Percentiles rank a stretch among this genome's conserved stretches.
Evolutionary conservation across 768 basidiomycete genomes (phyloP).

Genomic region (Naematelia encephala): DNA sequence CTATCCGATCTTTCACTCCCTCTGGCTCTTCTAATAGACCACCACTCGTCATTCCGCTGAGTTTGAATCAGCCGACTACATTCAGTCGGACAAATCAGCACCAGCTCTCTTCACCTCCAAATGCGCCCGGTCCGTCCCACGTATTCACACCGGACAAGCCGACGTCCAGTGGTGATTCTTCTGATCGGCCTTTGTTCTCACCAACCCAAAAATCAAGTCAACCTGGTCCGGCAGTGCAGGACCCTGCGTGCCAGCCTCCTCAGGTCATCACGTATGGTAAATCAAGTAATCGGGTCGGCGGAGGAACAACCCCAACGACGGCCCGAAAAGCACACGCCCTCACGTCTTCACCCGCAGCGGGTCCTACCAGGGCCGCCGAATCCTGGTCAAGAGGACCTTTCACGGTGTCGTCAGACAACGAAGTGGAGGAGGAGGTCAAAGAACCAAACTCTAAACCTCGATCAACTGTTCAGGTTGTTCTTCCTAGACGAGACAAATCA

Average conservation of each 20-base stretch:
- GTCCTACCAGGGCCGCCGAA: background rate
- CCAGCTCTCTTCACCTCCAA: slow-evolving; percentile 13
- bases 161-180: slow-evolving; percentile 17
- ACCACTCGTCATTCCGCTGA: background rate
- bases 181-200: slow-evolving; percentile 34
- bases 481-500: background rate
- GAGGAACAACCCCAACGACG: background rate
- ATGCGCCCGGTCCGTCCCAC: background rate
- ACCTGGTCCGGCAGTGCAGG: no score
- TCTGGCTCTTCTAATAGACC: slow-evolving; percentile 7
- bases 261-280: background rate
- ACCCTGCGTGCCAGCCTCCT: no score
- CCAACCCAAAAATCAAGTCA: slow-evolving; percentile 28
- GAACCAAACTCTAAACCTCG: background rate
- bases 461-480: background rate
- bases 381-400: background rate
- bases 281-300: background rate
- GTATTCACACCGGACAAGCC: no score
- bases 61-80: background rate
- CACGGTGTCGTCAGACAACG: background rate
- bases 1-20: slow-evolving; percentile 29
- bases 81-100: background rate
- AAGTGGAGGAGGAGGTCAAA: background rate
- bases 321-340: background rate
- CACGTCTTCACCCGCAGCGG: background rate